Base-by-base conservation (phyloP, 805 yeast species). In the Saturnispora sekii region DNA sequence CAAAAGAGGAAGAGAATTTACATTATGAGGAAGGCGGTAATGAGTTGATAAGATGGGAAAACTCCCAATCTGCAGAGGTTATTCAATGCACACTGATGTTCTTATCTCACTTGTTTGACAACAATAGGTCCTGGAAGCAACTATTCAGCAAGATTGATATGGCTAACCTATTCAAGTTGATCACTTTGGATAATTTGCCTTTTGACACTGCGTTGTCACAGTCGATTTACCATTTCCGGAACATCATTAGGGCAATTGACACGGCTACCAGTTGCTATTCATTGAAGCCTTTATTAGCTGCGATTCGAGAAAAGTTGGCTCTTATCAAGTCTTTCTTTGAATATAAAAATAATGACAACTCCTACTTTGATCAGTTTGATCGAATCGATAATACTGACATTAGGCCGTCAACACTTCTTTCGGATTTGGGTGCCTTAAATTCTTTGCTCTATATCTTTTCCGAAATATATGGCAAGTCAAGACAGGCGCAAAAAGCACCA, bases 181-280 rank as follows among this genome's bases (percentile, higher is more conserved):
- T 81, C 7, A 66, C 72, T 2, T 54, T 79, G 44, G 62, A 68
- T 8, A 72, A 77, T 44, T 72, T 76, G 2, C 82, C 90, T 0
- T 81, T 69, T 57, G 88, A 83, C 53, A 78, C 71, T 51, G 67
- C 73, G 5, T 63, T 69, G 32, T 76, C 86, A 1, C 72, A 70
- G 48, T 74, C 79, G 0, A 60, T 77, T 50, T 65, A 69, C 34
- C 74, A 79, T 16, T 59, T 77, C 29, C 65, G 75, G 30, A 77
- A 76, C 18, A 71, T 78, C 1, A 63, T 81, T 36, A 77, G 74
- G 52, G 68, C 68, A 40, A 70, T 79, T 44, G 84, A 78, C 53
- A 78, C 74, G 38, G 76, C 75, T 37, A 66, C 69, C 34, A 69
- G 74, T 26, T 69, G 68, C 7, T 76, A 74, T 57, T 81, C 72